Conservation (phyloP, 1,139 yeast species). For the Suhomyces choctaworum region DNA sequence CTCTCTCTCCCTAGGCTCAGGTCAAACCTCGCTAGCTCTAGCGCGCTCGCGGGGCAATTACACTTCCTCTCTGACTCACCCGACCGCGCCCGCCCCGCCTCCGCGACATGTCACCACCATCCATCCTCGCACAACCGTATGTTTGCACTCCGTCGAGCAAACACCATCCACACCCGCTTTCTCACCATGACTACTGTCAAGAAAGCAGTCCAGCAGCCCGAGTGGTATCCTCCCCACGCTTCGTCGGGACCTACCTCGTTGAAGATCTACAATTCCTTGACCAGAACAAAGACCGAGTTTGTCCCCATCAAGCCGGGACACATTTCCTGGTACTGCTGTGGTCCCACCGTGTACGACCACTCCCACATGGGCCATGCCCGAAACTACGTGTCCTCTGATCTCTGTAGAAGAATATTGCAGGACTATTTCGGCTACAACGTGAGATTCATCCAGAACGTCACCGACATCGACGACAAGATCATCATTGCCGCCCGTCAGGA, state of each 20-base stretch:
- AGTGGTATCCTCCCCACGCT: conserved; percentile 28
- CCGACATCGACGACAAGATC: conserved; percentile 97
- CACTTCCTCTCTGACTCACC: not conserved
- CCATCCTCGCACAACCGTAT: not conserved
- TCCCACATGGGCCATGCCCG: conserved; percentile 99
- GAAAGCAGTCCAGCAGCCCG: conserved; percentile 33
- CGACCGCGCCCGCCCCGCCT: not conserved
- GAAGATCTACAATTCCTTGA: conserved; percentile 71
- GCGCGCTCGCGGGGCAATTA: no score
- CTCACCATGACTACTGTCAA: conserved; percentile 11
- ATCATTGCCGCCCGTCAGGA: conserved; percentile 92
- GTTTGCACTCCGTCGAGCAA: conserved; percentile 3
- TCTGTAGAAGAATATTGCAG: conserved; percentile 81
- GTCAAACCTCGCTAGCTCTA: no score
- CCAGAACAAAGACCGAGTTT: conserved; percentile 77
- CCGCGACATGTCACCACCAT: not conserved
- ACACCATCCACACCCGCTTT: conserved; percentile 1
- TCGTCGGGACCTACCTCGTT: conserved; percentile 18
- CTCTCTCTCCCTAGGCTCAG: no score
- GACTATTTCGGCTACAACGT: conserved; percentile 91
- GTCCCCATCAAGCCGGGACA: conserved; percentile 60
- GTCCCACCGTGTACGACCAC: conserved; percentile 97
- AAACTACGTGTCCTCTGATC: conserved; percentile 92
- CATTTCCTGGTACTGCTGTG: conserved; percentile 96
- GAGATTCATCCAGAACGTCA: conserved; percentile 89